These are phyloP conservation scores for Laguncularia racemosa DNA, from an alignment of 345 rosid genomes.

Conservation along the genomic window DNA sequence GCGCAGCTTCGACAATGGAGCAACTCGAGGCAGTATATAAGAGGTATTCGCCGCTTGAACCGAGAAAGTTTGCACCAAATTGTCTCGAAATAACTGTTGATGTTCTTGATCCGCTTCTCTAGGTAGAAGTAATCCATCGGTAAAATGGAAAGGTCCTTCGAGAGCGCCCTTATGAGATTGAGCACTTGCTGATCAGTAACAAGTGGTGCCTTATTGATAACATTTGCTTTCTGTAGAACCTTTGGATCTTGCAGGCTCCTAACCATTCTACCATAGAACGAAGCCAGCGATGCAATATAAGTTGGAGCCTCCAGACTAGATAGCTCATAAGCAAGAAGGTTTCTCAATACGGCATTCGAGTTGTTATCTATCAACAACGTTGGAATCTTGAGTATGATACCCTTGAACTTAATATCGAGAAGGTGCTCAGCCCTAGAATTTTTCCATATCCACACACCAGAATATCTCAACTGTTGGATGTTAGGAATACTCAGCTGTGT, in stretches of 20 bases:
- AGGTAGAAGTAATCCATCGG: slow-evolving; percentile 4
- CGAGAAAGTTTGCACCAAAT: neutral
- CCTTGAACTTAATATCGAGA: slow-evolving; percentile 6
- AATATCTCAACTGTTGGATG: neutral
- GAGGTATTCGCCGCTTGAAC: no score
- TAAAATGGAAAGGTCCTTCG: slow-evolving; percentile 9
- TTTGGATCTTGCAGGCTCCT: neutral
- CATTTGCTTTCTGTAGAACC: slow-evolving; percentile 1
- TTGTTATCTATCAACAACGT: slow-evolving; percentile 5
- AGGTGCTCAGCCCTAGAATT: neutral
- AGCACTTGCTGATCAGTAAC: slow-evolving; percentile 2
- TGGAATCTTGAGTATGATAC: slow-evolving; percentile 3
- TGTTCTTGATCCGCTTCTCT: slow-evolving; percentile 3
- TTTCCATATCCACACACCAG: neutral
- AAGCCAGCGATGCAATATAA: neutral
- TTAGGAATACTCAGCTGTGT: neutral
- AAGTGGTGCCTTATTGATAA: no score
- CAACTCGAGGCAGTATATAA: no score
- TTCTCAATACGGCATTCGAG: neutral
- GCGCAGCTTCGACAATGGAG: no score
- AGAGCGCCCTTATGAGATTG: no score
- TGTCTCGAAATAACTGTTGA: neutral
- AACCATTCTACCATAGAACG: slow-evolving; percentile 4
- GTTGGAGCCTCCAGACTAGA: neutral
- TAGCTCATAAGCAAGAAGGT: slow-evolving; percentile 6